Conservation (phyloP, 306 rosid species). For the Begonia fuchsioides region DNA sequence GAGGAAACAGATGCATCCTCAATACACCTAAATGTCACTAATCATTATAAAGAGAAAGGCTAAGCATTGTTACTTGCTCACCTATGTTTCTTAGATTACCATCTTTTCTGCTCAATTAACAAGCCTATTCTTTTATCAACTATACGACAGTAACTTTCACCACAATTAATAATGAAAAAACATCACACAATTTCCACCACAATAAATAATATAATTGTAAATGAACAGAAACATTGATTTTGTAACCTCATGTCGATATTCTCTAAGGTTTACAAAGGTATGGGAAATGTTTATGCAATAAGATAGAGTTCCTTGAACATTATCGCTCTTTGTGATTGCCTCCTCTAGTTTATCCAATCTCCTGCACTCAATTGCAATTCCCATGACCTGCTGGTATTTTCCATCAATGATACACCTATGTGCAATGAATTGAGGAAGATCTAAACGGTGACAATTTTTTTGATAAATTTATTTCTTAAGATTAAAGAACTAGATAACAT, state of each 20-base stretch:
- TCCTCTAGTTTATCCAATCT: conserved; percentile 97
- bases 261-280: conserved; percentile 82
- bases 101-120: too few species aligned
- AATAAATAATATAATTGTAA: too few species aligned
- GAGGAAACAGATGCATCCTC: too few species aligned
- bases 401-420: conserved; percentile 89
- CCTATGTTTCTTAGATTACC: too few species aligned
- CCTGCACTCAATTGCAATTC: conserved; percentile 92
- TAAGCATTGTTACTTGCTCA: too few species aligned
- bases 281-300: conserved; percentile 86
- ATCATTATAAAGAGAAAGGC: too few species aligned
- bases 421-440: conserved; percentile 6
- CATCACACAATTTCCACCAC: too few species aligned
- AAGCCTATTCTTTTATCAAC: too few species aligned
- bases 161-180: too few species aligned
- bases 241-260: conserved; percentile 83
- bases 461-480: too few species aligned
- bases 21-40: too few species aligned
- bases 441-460: neutral
- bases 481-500: conserved; percentile 13
- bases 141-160: too few species aligned
- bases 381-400: conserved; percentile 95
- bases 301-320: conserved; percentile 75
- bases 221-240: neutral
- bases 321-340: conserved; percentile 91